These are phyloP conservation scores for Cyclanthera cordifolia DNA, from an alignment of 306 rosid species.

Conservation along the genomic window DNA sequence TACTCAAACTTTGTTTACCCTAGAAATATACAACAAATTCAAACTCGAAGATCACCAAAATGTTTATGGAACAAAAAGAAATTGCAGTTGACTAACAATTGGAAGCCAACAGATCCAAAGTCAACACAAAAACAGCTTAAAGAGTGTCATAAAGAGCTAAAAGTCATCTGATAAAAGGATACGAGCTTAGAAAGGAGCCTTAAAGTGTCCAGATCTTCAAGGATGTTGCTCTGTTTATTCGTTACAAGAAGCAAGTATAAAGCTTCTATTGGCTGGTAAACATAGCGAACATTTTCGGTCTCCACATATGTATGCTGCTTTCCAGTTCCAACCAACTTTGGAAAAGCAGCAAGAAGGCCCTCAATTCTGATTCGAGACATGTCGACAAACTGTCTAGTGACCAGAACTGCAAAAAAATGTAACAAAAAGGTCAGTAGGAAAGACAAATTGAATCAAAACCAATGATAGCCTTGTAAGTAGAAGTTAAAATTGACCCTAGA, in stretches of 20 bases:
- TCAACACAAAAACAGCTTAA: constrained; percentile 1
- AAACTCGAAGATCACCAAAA: background rate
- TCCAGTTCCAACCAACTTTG: constrained; percentile 90
- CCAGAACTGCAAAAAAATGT: constrained; percentile 53
- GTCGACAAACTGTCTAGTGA: constrained; percentile 82
- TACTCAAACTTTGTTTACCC: background rate
- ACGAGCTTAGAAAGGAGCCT: constrained; percentile 91
- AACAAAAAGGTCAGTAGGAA: background rate
- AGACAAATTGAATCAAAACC: background rate
- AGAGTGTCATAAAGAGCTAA: constrained; percentile 13
- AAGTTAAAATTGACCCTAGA: background rate
- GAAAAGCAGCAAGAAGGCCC: constrained; percentile 96
- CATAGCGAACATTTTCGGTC: constrained; percentile 94
- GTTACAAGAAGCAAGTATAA: constrained; percentile 86
- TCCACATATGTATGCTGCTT: constrained; percentile 91
- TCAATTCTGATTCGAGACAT: constrained; percentile 93
- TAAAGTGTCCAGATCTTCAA: constrained; percentile 91
- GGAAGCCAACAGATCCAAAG: background rate
- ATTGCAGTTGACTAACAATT: background rate
- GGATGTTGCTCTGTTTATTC: constrained; percentile 88
- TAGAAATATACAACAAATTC: background rate
- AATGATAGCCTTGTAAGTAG: background rate
- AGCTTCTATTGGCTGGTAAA: constrained; percentile 93
- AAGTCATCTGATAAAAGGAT: constrained; percentile 38
- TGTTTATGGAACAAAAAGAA: background rate